These are phyloP conservation scores for Phytopythium litorale DNA, from an alignment of 352 stramenopile species.

Conservation along the genomic window DNA sequence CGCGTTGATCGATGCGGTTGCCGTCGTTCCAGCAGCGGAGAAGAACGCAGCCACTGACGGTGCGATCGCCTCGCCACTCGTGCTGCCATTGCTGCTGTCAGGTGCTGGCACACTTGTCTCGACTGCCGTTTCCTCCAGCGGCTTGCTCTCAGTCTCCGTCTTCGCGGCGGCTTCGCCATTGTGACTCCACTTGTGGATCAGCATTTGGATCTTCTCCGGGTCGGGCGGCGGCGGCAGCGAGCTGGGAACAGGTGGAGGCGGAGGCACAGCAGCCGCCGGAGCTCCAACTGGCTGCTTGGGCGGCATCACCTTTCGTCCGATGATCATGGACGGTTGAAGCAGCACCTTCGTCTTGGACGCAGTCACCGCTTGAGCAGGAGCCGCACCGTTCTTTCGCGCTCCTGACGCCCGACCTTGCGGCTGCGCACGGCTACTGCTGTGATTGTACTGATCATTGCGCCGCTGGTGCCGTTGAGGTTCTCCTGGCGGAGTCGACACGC, in stretches of 20 bases:
- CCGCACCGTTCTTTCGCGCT: constrained; percentile 1
- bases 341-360: constrained; percentile 15
- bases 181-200: constrained; percentile 62
- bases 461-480: constrained; percentile 5
- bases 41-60: constrained; percentile 46
- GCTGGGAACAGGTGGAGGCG: constrained; percentile 29
- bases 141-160: constrained; percentile 1
- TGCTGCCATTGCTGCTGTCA: background rate
- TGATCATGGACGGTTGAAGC: constrained; percentile 13
- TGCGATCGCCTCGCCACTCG: constrained; percentile 18
- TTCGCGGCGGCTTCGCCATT: constrained; percentile 20
- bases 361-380: constrained; percentile 7
- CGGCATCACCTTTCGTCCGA: constrained; percentile 1
- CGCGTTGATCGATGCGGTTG: background rate
- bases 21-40: constrained; percentile 16
- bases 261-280: constrained; percentile 1
- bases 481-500: constrained; percentile 49
- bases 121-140: background rate
- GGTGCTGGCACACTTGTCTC: background rate
- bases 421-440: background rate
- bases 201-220: constrained; percentile 53
- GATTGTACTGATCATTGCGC: constrained; percentile 9
- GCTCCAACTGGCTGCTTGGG: constrained; percentile 8
- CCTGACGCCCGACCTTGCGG: background rate
- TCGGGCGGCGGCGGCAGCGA: constrained; percentile 36